phyloP scores from a whole-genome alignment of 495 filamentous ascomycete genomes.

The Cercophora newfieldiana region DNA sequence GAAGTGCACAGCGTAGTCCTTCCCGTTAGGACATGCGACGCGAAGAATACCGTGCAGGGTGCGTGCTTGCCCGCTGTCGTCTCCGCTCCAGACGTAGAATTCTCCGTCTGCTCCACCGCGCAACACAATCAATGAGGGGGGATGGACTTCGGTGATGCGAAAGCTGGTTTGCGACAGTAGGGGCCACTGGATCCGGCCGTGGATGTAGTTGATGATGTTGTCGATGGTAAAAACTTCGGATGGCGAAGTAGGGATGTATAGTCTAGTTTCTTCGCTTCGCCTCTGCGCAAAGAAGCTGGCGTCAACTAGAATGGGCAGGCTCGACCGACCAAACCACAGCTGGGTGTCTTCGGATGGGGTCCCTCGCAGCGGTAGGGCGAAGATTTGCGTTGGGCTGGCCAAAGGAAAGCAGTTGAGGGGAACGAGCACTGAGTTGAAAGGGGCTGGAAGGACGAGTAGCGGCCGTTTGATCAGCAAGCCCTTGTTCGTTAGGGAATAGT shows the following conservation, averaged over 20 bases:
- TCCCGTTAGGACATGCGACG: neutral
- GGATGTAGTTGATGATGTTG: neutral
- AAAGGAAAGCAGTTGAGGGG: neutral
- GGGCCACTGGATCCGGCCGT: no score
- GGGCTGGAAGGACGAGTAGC: neutral
- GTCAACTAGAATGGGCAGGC: neutral
- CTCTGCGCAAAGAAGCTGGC: neutral
- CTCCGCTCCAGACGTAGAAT: neutral
- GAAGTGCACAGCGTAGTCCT: neutral
- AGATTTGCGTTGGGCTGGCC: neutral
- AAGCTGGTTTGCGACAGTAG: no score
- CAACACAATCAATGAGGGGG: no score
- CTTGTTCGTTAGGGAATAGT: constrained; percentile 1
- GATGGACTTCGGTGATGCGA: no score
- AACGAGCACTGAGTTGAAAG: neutral
- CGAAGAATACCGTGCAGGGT: neutral
- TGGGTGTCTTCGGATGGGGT: neutral
- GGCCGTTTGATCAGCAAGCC: neutral
- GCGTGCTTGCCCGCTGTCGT: neutral
- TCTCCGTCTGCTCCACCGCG: neutral
- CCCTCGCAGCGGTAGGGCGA: neutral
- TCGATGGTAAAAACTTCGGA: neutral
- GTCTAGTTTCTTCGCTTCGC: neutral
- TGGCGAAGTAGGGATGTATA: neutral
- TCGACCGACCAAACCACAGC: neutral